A percentile compares a stretch with the other conserved stretches of the same genome.
Conservation (phyloP, 208 protist species). For the Trypanosoma congolense region DNA sequence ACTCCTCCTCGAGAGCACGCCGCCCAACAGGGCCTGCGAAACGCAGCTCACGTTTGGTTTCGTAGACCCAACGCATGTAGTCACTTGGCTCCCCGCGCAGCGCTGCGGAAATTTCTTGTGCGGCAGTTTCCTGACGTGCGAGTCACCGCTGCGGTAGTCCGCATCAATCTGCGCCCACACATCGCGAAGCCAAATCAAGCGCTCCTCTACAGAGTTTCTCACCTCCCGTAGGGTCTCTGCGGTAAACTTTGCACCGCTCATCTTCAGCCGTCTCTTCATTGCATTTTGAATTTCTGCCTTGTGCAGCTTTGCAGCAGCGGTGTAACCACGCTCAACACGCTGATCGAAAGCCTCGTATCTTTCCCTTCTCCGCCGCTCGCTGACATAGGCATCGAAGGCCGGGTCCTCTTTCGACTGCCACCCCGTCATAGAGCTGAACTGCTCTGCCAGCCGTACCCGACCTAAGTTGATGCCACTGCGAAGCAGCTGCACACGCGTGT, state of each 20-base stretch:
- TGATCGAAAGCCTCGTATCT: slow-evolving; percentile 83
- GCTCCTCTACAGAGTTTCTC: slow-evolving; percentile 51
- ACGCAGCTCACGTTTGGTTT: slow-evolving; percentile 56
- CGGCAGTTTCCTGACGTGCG: slow-evolving; percentile 55
- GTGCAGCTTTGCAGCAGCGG: slow-evolving; percentile 47
- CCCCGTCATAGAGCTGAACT: slow-evolving; percentile 80
- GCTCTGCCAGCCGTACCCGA: slow-evolving; percentile 55
- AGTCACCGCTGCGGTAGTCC: slow-evolving; percentile 76
- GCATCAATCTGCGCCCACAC: slow-evolving; percentile 87
- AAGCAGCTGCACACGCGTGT: slow-evolving; percentile 22
- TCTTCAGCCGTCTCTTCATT: slow-evolving; percentile 65
- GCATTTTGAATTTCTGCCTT: slow-evolving; percentile 77
- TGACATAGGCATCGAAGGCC: slow-evolving; percentile 76
- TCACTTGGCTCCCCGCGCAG: slow-evolving; percentile 72
- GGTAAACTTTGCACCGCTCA: slow-evolving; percentile 54
- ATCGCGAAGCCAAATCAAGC: slow-evolving; percentile 72
- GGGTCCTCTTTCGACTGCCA: slow-evolving; percentile 56
- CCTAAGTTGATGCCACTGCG: slow-evolving; percentile 59
- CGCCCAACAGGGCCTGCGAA: slow-evolving; percentile 55
- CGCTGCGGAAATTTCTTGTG: slow-evolving; percentile 66
- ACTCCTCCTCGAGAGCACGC: slow-evolving; percentile 31
- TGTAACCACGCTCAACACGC: slow-evolving; percentile 77
- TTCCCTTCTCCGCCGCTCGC: slow-evolving; percentile 57
- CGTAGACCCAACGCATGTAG: slow-evolving; percentile 87
- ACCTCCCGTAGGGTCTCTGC: slow-evolving; percentile 61